These are phyloP conservation scores for Saxispiralis lemnorum DNA, from an alignment of 495 filamentous ascomycete genomes.

Conservation along the genomic window DNA sequence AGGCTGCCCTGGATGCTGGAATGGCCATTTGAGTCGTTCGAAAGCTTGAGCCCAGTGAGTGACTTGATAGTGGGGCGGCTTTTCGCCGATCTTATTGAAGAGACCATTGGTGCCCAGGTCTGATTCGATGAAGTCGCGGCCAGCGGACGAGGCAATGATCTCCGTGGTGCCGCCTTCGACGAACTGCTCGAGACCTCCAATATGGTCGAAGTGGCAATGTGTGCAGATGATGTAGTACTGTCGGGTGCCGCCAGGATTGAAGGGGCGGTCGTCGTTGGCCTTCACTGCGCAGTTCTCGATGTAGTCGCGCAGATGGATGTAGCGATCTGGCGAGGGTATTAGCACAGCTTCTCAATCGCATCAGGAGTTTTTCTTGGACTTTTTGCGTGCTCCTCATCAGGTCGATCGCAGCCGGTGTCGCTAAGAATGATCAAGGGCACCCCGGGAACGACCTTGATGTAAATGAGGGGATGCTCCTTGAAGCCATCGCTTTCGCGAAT, in stretches of 20 bases:
- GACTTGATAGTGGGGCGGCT: conserved; percentile 22
- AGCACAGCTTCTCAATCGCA: no score
- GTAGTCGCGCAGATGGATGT: conserved; percentile 19
- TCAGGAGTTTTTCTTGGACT: conserved; percentile 1
- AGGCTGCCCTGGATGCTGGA: background rate
- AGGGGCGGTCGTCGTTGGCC: conserved; percentile 16
- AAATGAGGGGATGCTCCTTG: conserved; percentile 27
- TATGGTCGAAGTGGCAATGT: conserved; percentile 30
- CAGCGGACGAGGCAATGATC: conserved; percentile 23
- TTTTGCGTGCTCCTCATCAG: conserved; percentile 8
- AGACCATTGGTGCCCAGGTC: conserved; percentile 22
- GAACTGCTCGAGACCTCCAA: conserved; percentile 24
- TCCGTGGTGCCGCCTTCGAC: conserved; percentile 13
- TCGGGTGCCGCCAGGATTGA: conserved; percentile 20
- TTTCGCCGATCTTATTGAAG: conserved; percentile 13
- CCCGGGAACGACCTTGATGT: conserved; percentile 23
- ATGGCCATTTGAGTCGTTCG: conserved; percentile 12
- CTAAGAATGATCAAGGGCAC: conserved; percentile 20
- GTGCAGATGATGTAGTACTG: conserved; percentile 25
- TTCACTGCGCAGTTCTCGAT: conserved; percentile 23
- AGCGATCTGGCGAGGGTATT: conserved; percentile 1
- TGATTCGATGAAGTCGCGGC: conserved; percentile 21
- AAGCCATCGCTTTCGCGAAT: conserved; percentile 24
- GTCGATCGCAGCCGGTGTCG: conserved; percentile 24
- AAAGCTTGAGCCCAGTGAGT: conserved; percentile 23